Percentiles rank a stretch among this genome's conserved stretches.
These are phyloP conservation scores for Globisporangium orthogonon DNA, from an alignment of 352 stramenopile species.

Conservation along the genomic window DNA sequence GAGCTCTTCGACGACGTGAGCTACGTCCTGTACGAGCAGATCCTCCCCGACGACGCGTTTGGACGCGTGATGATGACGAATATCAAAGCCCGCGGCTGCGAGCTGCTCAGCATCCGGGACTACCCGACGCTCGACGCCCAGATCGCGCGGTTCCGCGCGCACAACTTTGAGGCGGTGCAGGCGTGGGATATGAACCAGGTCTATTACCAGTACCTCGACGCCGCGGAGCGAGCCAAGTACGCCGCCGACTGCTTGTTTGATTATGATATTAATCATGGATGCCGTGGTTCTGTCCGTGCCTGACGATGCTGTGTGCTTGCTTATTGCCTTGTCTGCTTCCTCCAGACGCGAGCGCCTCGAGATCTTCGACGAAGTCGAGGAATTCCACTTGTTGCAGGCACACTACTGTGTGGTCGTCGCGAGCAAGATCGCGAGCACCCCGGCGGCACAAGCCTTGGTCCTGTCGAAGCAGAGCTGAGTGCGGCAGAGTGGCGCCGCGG, in stretches of 20 bases:
- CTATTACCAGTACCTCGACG: conserved; percentile 86
- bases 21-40: conserved; percentile 89
- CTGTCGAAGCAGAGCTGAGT: conserved; percentile 12
- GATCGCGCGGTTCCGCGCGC: conserved; percentile 59
- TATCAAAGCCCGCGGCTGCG: conserved; percentile 86
- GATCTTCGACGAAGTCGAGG: conserved; percentile 91
- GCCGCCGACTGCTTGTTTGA: conserved; percentile 3
- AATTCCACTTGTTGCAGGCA: conserved; percentile 88
- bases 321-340: background rate
- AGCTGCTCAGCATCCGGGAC: conserved; percentile 79
- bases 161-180: conserved; percentile 62
- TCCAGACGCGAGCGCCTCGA: conserved; percentile 76
- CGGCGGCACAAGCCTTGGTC: conserved; percentile 24
- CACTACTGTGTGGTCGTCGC: conserved; percentile 90
- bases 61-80: conserved; percentile 89
- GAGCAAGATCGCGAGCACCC: conserved; percentile 29
- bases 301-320: background rate
- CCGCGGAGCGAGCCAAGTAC: conserved; percentile 56
- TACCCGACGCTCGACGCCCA: conserved; percentile 76
- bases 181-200: conserved; percentile 91
- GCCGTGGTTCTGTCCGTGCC: background rate
- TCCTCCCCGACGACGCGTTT: conserved; percentile 87
- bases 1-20: conserved; percentile 66
- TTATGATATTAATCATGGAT: too few relatives aligned
- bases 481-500: background rate